Evolutionary conservation across 352 stramenopile genomes (phyloP).

Genomic region (Blastocystis sp.): DNA sequence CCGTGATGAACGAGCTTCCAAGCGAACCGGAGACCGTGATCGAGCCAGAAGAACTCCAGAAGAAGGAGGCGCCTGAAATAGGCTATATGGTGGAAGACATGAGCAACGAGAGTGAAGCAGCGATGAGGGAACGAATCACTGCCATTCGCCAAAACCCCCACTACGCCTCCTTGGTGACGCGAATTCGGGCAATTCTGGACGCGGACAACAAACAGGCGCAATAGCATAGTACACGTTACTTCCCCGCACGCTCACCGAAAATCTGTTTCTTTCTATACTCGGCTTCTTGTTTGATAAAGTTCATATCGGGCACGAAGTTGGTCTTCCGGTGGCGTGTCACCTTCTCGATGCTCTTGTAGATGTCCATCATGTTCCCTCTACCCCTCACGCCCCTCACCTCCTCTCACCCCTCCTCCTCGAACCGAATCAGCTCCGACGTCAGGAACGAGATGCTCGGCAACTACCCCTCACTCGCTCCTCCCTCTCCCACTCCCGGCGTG

Average conservation of each 20-base stretch:
- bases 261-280: conserved; percentile 43
- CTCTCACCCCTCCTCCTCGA: conserved; percentile 32
- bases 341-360: conserved; percentile 27
- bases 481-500: not conserved
- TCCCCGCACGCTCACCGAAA: not conserved
- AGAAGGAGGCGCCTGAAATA: not conserved
- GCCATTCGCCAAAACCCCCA: not conserved
- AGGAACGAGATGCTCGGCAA: conserved; percentile 47
- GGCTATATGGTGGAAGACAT: not conserved
- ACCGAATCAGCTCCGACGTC: conserved; percentile 33
- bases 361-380: conserved; percentile 21
- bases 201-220: not conserved
- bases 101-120: not conserved
- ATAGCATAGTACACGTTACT: not conserved
- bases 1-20: not conserved
- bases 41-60: not conserved
- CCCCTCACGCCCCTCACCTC: not conserved
- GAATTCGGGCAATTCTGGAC: not conserved
- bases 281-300: conserved; percentile 55
- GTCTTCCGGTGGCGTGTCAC: not conserved
- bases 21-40: not conserved
- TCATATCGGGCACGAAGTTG: not conserved
- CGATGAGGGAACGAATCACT: not conserved
- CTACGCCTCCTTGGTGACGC: not conserved
- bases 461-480: not conserved